phyloP scores from a whole-genome alignment of 2,329 filamentous ascomycete species.

The Ramularia collo-cygni region DNA sequence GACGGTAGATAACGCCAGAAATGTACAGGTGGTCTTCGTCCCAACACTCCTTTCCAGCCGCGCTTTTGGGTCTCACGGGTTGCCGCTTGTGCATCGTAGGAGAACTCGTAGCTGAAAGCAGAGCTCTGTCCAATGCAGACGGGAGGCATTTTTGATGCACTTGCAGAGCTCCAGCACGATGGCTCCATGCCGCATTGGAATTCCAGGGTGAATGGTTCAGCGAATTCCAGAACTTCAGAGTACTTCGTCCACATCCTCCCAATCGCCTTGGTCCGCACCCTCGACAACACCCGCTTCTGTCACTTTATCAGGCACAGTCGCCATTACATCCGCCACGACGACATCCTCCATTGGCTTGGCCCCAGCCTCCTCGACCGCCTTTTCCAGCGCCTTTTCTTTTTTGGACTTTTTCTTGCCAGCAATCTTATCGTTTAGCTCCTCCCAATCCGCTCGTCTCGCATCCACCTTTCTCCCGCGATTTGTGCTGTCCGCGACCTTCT shows the following conservation, averaged over 20 bases:
- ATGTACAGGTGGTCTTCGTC: too few species aligned
- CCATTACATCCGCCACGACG: constrained; percentile 6
- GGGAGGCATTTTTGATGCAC: too few species aligned
- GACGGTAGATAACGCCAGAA: too few species aligned
- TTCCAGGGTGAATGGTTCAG: too few species aligned
- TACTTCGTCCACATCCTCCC: constrained; percentile 2
- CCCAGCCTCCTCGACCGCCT: constrained; percentile 1
- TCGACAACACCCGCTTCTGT: not conserved
- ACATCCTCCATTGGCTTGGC: constrained; percentile 10
- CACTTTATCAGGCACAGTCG: constrained; percentile 1
- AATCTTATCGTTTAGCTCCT: constrained; percentile 28
- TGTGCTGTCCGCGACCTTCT: constrained; percentile 49
- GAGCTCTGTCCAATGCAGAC: too few species aligned
- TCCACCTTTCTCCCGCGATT: constrained; percentile 41
- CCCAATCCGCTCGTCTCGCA: constrained; percentile 25
- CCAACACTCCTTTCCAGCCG: too few species aligned
- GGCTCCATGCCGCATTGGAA: too few species aligned
- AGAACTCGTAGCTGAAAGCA: too few species aligned
- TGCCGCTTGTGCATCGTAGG: too few species aligned
- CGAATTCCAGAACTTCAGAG: too few species aligned
- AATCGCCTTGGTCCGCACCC: constrained; percentile 1
- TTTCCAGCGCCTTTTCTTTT: constrained; percentile 10
- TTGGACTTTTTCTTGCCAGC: constrained; percentile 10
- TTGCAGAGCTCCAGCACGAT: too few species aligned
- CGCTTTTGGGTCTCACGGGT: too few species aligned